Base-by-base conservation (phyloP, 2,329 filamentous ascomycete genomes). In the Neofusicoccum kwambonambiense region DNA sequence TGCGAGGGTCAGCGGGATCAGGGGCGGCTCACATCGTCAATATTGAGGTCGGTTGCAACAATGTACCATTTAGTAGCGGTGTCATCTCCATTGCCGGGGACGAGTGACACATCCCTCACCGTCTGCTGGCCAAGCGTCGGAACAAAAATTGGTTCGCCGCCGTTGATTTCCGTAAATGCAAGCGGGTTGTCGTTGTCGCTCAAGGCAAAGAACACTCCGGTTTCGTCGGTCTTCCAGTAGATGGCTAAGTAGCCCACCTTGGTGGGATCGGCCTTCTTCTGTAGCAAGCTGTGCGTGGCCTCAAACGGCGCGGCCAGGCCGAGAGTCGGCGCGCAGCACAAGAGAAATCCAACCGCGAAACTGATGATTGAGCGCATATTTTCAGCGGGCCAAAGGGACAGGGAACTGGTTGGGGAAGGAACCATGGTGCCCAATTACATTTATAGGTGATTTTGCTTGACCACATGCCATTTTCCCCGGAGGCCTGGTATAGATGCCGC, bases 101-200 rank as follows among this genome's bases (percentile, higher is more conserved):
- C 31, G n/a, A 68, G 37, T 3, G 62, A 68, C 6, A 67, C 52
- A 42, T 68, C 67, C 12, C 67, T 64, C 12, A 68, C 67, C 41
- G 60, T 65, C n/a, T 67, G 67, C 1, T 64, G 66, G 5, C 67
- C 67, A 8, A 68, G 64, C 1, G 65, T 67, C 15, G 67, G 67
- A 12, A 60, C 60, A 9, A 68, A 51, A 19, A 68, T 61, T 4
- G 65, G 31, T 9, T 67, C 62, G 15, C 67, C 67, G 3, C 56
- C 58, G 39, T 67, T 68, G 34, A 68, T 50, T 15, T 61, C 62
- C 15, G 47, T 64, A 35, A 68, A 68, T 1, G 42, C n/a, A 8
- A 60, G 19, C 2, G 56, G 56, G 31, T 47, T 12, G 12, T 60
- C 56, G 12, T 60, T 60, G n/a, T 5, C 17, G 31, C 56, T 60